Percentiles rank a stretch among this genome's conserved stretches.
phyloP scores from a whole-genome alignment of 2,329 filamentous ascomycete genomes.

The Eutypella sp. region DNA sequence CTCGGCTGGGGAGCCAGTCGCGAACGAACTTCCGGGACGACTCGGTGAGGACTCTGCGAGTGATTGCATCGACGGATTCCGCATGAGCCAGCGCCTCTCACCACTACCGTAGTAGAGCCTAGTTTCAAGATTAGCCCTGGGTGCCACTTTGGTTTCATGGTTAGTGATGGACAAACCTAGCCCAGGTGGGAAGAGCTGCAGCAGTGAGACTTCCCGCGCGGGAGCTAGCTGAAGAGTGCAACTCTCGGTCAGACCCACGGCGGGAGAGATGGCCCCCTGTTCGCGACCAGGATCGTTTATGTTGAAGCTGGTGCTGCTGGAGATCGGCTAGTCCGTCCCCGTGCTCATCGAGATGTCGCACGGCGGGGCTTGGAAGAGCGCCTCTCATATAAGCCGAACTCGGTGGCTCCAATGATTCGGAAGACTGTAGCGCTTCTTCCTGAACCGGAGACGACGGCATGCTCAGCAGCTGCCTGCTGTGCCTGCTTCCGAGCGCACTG shows the following conservation, averaged over 20 bases:
- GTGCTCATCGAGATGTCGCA: constrained; percentile 58
- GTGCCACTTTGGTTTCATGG: too few relatives aligned
- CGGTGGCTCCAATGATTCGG: constrained; percentile 47
- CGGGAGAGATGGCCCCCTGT: constrained; percentile 48
- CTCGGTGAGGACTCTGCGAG: constrained; percentile 43
- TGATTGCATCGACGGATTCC: constrained; percentile 41
- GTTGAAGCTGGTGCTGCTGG: constrained; percentile 41
- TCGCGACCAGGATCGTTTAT: constrained; percentile 47
- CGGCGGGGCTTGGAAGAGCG: constrained; percentile 30
- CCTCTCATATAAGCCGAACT: constrained; percentile 38
- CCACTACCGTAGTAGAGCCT: constrained; percentile 68
- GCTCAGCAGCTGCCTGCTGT: constrained; percentile 52
- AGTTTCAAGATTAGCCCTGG: constrained; percentile 8
- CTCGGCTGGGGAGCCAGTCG: constrained; percentile 42
- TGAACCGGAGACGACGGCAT: constrained; percentile 48
- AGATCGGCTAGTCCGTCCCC: constrained; percentile 60
- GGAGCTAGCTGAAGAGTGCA: constrained; percentile 49
- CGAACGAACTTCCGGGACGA: constrained; percentile 39
- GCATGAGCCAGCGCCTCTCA: constrained; percentile 47
- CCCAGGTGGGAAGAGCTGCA: constrained; percentile 49
- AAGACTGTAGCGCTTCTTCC: constrained; percentile 30
- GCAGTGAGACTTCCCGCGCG: constrained; percentile 41
- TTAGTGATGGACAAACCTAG: constrained; percentile 34
- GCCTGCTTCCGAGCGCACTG: constrained; percentile 44
- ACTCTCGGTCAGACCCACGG: constrained; percentile 45